Conservation (phyloP, 2,329 filamentous ascomycete genomes). For the Xylaria multiplex region DNA sequence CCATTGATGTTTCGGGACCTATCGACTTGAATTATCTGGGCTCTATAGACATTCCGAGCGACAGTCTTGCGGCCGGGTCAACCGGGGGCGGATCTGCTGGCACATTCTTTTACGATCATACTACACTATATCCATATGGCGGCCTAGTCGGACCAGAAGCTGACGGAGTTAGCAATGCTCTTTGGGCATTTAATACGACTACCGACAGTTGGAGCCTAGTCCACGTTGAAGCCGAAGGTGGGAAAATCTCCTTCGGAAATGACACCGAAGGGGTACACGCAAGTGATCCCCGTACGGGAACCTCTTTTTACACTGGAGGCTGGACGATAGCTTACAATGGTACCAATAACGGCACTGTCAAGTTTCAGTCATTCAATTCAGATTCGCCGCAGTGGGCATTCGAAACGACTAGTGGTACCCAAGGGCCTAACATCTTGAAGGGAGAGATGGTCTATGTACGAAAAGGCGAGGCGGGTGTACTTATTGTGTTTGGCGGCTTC, state of each 20-base stretch:
- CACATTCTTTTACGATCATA: constrained; percentile 11
- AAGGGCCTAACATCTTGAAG: constrained; percentile 35
- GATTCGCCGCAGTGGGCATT: constrained; percentile 31
- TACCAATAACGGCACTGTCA: constrained; percentile 35
- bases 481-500: constrained; percentile 39
- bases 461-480: constrained; percentile 31
- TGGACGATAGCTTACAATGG: constrained; percentile 31
- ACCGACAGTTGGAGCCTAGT: constrained; percentile 25
- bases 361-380: constrained; percentile 33
- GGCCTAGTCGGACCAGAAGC: neutral
- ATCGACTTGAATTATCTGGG: constrained; percentile 29
- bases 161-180: constrained; percentile 20
- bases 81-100: neutral
- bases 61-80: neutral
- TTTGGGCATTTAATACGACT: constrained; percentile 38
- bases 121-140: constrained; percentile 3
- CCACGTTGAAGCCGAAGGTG: constrained; percentile 28
- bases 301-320: constrained; percentile 36
- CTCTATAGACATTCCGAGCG: constrained; percentile 7
- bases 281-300: constrained; percentile 34
- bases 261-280: constrained; percentile 30
- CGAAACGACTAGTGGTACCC: constrained; percentile 19
- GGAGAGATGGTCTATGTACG: constrained; percentile 39
- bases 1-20: constrained; percentile 33
- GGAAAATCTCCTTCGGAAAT: constrained; percentile 26